Evolutionary conservation across 805 yeast species (phyloP), one percentile per base, ranked within the genome.

Genomic region (Wickerhamomyces xylosicus): DNA sequence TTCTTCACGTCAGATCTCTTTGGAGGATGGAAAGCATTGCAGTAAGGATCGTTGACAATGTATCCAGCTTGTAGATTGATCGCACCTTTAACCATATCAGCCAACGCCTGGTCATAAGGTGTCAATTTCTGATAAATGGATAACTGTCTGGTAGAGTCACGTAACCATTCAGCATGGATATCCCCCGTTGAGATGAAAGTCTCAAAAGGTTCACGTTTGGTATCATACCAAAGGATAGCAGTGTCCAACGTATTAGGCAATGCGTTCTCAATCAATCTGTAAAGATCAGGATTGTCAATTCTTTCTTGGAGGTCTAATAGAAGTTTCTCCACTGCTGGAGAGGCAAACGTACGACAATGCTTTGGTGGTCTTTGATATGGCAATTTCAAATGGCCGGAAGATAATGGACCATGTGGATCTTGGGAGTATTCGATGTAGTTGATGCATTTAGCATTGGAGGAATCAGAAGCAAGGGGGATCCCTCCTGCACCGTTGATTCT

Each of bases 21-120:
- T 0, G 95, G 95, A 1, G 95, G 94, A 52, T 86, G 94, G 63
- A 85, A 87, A 0, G 95, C 95, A 58, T 86, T 86, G 59, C 96
- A 86, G 57, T 84, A 86, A 0, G 95, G 95, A 5, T 80, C 72
- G 19, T 60, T 63, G 16, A 61, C 45, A 5, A 86, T 65, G 48
- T 71, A 84, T 19, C 69, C 61, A 0, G 87, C 82, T 58, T 87
- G 95, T 19, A 85, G 82, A 42, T 75, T 71, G 37, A 86, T 82
- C 2, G 95, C 95, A 15, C 95, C 95, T 43, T 62, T 64, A 25
- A 86, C 66, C 54, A 86, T 59, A 25, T 63, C 63, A 42, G 61
- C 55, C 37, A 86, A 62, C 2, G 48, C 41, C 1, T 54, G 46
- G 49, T 85, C 92, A 38, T 69, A 52, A 31, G 61, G 60, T 13